Conservation (phyloP, 2,329 filamentous ascomycete genomes). For the Esteya vermicola region DNA sequence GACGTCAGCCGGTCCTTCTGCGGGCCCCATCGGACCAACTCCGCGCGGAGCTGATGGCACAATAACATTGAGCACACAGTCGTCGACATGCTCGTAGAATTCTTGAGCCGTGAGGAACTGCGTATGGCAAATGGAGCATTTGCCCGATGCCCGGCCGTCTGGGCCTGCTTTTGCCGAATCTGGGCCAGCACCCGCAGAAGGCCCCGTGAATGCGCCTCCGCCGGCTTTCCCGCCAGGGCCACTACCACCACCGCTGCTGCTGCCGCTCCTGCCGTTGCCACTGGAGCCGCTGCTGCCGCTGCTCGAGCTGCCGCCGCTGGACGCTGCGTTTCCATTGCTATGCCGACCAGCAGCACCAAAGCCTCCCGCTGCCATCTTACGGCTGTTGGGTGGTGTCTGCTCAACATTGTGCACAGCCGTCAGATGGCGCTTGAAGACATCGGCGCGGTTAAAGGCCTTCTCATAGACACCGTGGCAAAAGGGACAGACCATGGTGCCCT, state of each 20-base stretch:
- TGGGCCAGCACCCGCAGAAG: no score
- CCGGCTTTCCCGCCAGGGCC: no score
- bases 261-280: no score
- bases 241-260: no score
- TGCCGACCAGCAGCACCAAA: constrained; percentile 7
- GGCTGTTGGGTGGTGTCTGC: constrained; percentile 81
- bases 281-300: no score
- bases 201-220: no score
- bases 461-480: constrained; percentile 87
- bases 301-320: no score
- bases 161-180: constrained; percentile 7
- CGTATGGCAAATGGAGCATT: constrained; percentile 79
- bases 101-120: constrained; percentile 77
- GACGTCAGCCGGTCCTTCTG: no score
- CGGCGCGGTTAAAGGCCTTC: constrained; percentile 91
- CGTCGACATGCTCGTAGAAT: constrained; percentile 89
- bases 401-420: constrained; percentile 89
- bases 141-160: constrained; percentile 31
- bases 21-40: constrained; percentile 7
- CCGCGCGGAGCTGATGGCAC: constrained; percentile 29
- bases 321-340: constrained; percentile 3
- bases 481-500: constrained; percentile 93
- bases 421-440: constrained; percentile 93
- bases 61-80: constrained; percentile 46
- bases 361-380: constrained; percentile 48